These are phyloP conservation scores for Discostella pseudostelligera DNA, from an alignment of 108 stramenopile species.

Conservation along the genomic window DNA sequence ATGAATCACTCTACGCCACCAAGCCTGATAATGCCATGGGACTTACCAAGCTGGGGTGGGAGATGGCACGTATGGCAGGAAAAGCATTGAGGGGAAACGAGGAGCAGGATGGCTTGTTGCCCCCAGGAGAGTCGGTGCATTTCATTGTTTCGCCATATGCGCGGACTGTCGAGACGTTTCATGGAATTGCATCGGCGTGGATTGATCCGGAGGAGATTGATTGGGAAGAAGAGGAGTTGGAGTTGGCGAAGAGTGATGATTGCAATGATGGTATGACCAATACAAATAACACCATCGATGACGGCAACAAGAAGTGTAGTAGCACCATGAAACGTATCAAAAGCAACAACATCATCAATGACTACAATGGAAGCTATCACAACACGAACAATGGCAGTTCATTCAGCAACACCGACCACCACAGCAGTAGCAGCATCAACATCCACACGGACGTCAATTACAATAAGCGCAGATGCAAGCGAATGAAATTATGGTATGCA, in stretches of 20 bases:
- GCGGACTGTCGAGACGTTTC: conserved; percentile 88
- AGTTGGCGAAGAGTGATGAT: no score
- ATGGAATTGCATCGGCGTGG: conserved; percentile 84
- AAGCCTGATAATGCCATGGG: conserved; percentile 85
- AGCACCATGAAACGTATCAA: no score
- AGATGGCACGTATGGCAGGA: conserved; percentile 75
- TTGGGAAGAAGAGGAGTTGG: conserved; percentile 16
- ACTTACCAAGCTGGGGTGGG: conserved; percentile 78
- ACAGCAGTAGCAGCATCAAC: no score
- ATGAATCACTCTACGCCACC: conserved; percentile 72
- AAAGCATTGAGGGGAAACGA: conserved; percentile 37
- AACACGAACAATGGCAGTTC: no score
- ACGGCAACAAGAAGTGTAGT: no score
- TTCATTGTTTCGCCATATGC: conserved; percentile 86
- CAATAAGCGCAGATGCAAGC: conserved; percentile 46
- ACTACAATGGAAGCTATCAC: no score
- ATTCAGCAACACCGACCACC: no score
- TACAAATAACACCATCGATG: no score
- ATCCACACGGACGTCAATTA: no score
- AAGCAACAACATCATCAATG: no score
- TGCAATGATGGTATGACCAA: no score
- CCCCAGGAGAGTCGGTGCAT: conserved; percentile 63
- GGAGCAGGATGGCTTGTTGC: conserved; percentile 35
- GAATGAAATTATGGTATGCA: conserved; percentile 75
- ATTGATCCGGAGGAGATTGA: conserved; percentile 75